phyloP scores from a whole-genome alignment of 2,329 filamentous ascomycete species.

The Aspergillus ochraceus region DNA sequence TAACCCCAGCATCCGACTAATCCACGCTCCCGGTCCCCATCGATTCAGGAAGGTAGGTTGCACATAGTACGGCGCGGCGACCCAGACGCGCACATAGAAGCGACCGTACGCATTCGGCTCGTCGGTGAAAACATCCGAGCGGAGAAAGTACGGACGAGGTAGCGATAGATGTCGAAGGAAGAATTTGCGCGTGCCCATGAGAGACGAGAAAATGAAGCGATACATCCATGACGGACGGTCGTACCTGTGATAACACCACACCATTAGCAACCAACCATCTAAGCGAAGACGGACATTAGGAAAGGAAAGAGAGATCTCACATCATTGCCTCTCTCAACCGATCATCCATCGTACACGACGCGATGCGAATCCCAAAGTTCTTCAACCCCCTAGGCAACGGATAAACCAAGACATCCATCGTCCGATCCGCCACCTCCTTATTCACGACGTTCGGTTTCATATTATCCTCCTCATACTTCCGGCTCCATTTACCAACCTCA shows the following conservation, averaged over 20 bases:
- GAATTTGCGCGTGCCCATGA: constrained; percentile 55
- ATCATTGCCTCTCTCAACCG: constrained; percentile 64
- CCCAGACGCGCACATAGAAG: constrained; percentile 52
- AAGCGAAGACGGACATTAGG: background rate
- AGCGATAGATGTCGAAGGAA: constrained; percentile 58
- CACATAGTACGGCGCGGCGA: constrained; percentile 65
- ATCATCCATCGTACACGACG: constrained; percentile 63
- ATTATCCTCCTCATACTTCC: constrained; percentile 57
- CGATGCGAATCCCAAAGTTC: constrained; percentile 49
- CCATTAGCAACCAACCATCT: background rate
- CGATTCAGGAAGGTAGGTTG: constrained; percentile 59
- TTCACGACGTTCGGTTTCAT: constrained; percentile 58
- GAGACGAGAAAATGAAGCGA: constrained; percentile 40
- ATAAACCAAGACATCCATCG: constrained; percentile 62
- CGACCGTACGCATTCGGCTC: constrained; percentile 56
- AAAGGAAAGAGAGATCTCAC: constrained; percentile 41
- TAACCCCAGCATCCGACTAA: constrained; percentile 46
- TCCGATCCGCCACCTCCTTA: constrained; percentile 56
- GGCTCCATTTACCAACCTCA: constrained; percentile 51
- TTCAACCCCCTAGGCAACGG: constrained; percentile 50
- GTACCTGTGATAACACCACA: constrained; percentile 9
- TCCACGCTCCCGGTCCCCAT: constrained; percentile 59
- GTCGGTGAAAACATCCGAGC: constrained; percentile 43
- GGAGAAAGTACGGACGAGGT: constrained; percentile 53
- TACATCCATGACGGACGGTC: constrained; percentile 8